Base-by-base conservation (phyloP, 2,329 filamentous ascomycete species). In the Fusarium fujikuroi region DNA sequence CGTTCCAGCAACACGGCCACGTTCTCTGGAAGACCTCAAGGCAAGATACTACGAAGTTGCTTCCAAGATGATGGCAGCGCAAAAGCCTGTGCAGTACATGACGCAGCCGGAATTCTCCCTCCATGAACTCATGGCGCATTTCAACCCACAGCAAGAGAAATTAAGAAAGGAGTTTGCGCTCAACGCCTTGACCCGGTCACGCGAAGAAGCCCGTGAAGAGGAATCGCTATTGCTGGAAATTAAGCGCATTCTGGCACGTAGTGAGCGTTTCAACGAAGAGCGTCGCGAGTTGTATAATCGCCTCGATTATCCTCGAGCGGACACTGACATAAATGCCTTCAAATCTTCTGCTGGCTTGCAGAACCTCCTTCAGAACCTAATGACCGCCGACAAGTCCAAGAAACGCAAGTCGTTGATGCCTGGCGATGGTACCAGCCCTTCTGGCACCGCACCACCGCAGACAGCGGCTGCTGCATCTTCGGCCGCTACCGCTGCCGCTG, bases 171-270 rank as follows among this genome's bases (percentile, higher is more conserved):
- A 93, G 64, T 93, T 97, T 77, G 95, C 95, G 7, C 89, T 93
- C 72, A 91, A 92, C 56, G 90, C 95, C 52, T 88, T 98, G 73
- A 90, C 91, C 53, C 90, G 96, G 44, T 93, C 92, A 14, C 92
- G 91, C 71, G 94, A 97, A 72, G 95, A 99, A 82, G 93, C 95
- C 32, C 91, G 93, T 70, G 96, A 99, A 81, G 96, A 99, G 83
- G 93, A 97, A 76, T 92, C 94, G 39, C 85, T 99, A 6, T 88
- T 99, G 23, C 88, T 95, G 66, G 96, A 99, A 80, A 90, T 99
- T 62, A 95, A 97, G 79, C 92, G 96, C 66, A 98, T 99, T 74
- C 90, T 97, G 78, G 92, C 93, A 71, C 91, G 95, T 68, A 93
- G 95, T 73, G 93, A 96, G 75, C 91, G 91, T 64, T 92, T 98